Conservation (phyloP, 306 rosid genomes). For the Pyrus betulifolia region DNA sequence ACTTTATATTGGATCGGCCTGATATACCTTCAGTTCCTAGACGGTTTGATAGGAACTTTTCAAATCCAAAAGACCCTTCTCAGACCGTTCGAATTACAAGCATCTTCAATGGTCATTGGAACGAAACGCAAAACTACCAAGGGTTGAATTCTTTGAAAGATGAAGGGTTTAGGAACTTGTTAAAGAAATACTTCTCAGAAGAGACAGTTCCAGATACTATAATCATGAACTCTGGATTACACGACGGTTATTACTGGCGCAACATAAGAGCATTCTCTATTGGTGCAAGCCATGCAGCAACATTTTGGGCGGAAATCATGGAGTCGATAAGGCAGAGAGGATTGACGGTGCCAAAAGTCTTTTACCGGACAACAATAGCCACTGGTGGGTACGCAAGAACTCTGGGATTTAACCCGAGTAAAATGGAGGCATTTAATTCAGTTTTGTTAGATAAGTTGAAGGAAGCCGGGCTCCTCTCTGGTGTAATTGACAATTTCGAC, state of each 20-base stretch:
- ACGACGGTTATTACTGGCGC: constrained; percentile 61
- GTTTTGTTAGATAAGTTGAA: constrained; percentile 59
- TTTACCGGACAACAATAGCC: constrained; percentile 71
- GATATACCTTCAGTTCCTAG: constrained; percentile 60
- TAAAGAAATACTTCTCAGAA: constrained; percentile 60
- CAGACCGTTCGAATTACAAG: constrained; percentile 76
- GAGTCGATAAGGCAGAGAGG: constrained; percentile 54
- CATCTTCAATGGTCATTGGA: constrained; percentile 96
- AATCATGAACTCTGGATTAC: constrained; percentile 84
- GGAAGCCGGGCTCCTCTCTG: constrained; percentile 48
- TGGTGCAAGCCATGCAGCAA: constrained; percentile 67
- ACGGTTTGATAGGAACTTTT: constrained; percentile 63
- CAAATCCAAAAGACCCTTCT: constrained; percentile 66
- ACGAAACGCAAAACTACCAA: constrained; percentile 66
- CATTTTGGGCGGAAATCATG: constrained; percentile 67
- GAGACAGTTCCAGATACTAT: constrained; percentile 64
- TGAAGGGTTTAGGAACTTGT: constrained; percentile 56
- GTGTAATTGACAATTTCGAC: constrained; percentile 80
- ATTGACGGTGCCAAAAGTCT: constrained; percentile 46
- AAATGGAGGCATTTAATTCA: constrained; percentile 79
- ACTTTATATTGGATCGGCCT: constrained; percentile 67
- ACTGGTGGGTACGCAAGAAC: constrained; percentile 80
- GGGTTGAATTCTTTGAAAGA: constrained; percentile 76
- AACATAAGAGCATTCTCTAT: constrained; percentile 54
- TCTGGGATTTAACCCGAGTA: constrained; percentile 67